phyloP scores from a whole-genome alignment of 2,329 filamentous ascomycete species.

The Colletotrichum paranaense region DNA sequence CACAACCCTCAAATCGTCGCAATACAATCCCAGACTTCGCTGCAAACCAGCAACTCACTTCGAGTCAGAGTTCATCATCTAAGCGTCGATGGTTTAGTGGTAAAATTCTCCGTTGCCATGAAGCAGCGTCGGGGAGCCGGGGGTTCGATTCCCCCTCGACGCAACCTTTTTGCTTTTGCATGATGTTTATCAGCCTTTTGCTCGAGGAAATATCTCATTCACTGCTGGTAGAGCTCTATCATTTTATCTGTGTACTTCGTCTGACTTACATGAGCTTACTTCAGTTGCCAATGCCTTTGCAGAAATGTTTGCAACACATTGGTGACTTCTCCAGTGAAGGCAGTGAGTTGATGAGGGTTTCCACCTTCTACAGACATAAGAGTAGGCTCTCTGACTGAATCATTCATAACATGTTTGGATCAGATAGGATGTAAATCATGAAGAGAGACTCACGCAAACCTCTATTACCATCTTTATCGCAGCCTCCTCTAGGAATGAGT shows the following conservation, averaged over 20 bases:
- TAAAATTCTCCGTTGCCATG: constrained; percentile 22
- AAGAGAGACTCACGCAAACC: neutral
- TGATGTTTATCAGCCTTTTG: neutral
- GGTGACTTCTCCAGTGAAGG: neutral
- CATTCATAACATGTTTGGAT: neutral
- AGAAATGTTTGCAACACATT: neutral
- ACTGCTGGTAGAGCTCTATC: neutral
- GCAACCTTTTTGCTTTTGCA: neutral
- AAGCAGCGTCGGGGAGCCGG: constrained; percentile 19
- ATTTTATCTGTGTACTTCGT: neutral
- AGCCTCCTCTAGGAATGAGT: neutral
- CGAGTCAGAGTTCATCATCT: too few species aligned
- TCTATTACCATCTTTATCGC: neutral
- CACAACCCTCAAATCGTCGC: neutral
- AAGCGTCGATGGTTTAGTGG: constrained; percentile 19
- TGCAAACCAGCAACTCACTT: fast-evolving
- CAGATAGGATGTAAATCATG: neutral
- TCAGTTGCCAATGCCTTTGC: neutral
- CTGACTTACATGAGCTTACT: neutral
- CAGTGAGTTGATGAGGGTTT: neutral
- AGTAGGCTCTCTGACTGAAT: neutral
- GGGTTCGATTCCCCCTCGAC: constrained; percentile 22
- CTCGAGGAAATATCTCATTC: neutral
- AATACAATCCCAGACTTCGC: neutral
- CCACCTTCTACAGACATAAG: neutral